Conservation (phyloP, 352 stramenopile species). For the Pythium brassicae region DNA sequence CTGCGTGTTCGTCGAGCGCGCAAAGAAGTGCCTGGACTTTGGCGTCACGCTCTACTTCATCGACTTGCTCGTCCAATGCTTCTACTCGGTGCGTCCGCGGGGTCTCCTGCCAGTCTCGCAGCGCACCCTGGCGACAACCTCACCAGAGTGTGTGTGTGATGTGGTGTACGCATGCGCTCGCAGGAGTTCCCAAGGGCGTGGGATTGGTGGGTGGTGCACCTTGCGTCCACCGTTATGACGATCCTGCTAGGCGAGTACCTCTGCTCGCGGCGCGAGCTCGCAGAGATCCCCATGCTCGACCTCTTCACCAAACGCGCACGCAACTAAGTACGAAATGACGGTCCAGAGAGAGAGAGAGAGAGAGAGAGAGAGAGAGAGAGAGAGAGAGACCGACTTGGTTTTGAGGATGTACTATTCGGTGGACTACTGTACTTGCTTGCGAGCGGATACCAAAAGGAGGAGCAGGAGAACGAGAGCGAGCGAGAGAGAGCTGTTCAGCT, state of each 20-base stretch:
- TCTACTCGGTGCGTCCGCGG: constrained; percentile 62
- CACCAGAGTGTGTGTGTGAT: background rate
- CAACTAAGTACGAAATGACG: constrained; percentile 22
- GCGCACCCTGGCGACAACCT: background rate
- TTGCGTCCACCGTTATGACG: constrained; percentile 60
- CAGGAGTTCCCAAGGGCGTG: constrained; percentile 82
- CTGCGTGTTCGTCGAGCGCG: constrained; percentile 79
- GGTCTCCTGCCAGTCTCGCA: no score
- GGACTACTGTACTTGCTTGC: background rate
- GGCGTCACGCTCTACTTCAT: constrained; percentile 87
- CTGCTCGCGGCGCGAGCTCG: constrained; percentile 79
- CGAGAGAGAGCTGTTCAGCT: background rate
- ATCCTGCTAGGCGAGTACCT: constrained; percentile 87
- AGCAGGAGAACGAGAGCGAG: no score
- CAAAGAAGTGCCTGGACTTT: constrained; percentile 91
- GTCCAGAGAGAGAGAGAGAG: background rate
- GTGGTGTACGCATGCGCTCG: background rate
- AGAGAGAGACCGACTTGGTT: no score
- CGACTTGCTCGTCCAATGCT: constrained; percentile 72
- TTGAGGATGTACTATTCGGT: background rate
- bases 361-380: background rate
- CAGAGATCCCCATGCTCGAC: constrained; percentile 87
- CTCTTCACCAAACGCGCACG: constrained; percentile 71
- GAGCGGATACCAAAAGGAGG: no score
- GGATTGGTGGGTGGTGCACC: constrained; percentile 86